phyloP scores from a whole-genome alignment of 1,284 basidiomycete genomes.

The Microbotryum violaceum region DNA sequence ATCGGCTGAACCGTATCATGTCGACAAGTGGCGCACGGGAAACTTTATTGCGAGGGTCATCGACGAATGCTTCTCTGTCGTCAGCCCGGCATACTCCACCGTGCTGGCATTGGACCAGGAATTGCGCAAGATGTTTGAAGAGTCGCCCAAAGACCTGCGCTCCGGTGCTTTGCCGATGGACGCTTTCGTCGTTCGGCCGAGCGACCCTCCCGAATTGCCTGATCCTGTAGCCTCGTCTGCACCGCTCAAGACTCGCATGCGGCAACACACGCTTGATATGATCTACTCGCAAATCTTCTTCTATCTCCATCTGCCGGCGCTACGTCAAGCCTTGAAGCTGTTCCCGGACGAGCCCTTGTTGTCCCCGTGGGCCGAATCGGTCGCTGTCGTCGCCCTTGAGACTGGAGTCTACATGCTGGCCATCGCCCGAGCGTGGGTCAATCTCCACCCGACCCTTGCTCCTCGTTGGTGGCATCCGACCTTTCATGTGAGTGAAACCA shows the following conservation, averaged over 20 bases:
- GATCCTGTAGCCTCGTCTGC: background rate
- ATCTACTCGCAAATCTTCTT: slow-evolving; percentile 26
- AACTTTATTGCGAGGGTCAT: slow-evolving; percentile 19
- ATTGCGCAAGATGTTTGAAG: slow-evolving; percentile 29
- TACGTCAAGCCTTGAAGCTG: slow-evolving; percentile 24
- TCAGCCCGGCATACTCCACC: slow-evolving; percentile 44
- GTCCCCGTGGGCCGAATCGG: slow-evolving; percentile 26
- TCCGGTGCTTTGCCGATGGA: slow-evolving; percentile 12
- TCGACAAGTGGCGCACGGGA: slow-evolving; percentile 22
- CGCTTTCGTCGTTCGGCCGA: slow-evolving; percentile 17
- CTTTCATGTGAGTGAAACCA: too few relatives aligned
- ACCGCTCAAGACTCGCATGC: slow-evolving; percentile 1
- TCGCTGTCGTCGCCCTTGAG: slow-evolving; percentile 28
- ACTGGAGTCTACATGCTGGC: slow-evolving; percentile 29
- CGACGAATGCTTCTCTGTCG: slow-evolving; percentile 42
- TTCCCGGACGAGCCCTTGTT: slow-evolving; percentile 26
- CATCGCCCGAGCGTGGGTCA: slow-evolving; percentile 24
- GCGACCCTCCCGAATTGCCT: slow-evolving; percentile 5
- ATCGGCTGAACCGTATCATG: slow-evolving; percentile 8
- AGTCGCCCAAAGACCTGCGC: slow-evolving; percentile 9
- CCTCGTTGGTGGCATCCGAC: slow-evolving; percentile 31
- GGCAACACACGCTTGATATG: slow-evolving; percentile 17
- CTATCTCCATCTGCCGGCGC: slow-evolving; percentile 32
- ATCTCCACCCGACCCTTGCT: slow-evolving; percentile 19
- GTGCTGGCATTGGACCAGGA: slow-evolving; percentile 45